Percentiles rank a stretch among this genome's conserved stretches.
Conservation (phyloP, 2,329 filamentous ascomycete species). For the Mycogone perniciosa region DNA sequence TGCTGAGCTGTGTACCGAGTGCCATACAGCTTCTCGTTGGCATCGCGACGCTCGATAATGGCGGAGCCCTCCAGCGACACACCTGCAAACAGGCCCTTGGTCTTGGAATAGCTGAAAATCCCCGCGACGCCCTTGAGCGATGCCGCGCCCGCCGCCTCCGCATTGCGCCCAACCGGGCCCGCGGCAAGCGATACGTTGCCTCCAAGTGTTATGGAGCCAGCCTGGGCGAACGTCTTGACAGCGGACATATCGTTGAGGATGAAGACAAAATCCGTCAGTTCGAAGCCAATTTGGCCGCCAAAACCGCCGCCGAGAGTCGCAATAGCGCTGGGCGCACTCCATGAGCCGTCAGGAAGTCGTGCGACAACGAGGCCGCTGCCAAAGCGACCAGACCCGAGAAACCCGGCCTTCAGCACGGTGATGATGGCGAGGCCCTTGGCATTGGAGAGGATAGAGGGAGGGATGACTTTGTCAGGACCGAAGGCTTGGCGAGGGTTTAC, state of each 20-base stretch:
- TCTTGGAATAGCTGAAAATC: conserved; percentile 96
- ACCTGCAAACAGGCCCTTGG: conserved; percentile 92
- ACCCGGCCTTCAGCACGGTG: conserved; percentile 81
- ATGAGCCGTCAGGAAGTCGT: conserved; percentile 67
- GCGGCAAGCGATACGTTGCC: conserved; percentile 96
- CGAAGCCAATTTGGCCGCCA: conserved; percentile 80
- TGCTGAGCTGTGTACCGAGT: conserved; percentile 73
- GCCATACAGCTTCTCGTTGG: conserved; percentile 94
- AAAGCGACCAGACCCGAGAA: conserved; percentile 75
- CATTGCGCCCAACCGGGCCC: conserved; percentile 88
- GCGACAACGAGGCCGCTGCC: conserved; percentile 79
- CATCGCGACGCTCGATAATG: conserved; percentile 90
- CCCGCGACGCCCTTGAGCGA: conserved; percentile 84
- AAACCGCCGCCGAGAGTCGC: conserved; percentile 76
- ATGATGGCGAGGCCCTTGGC: conserved; percentile 88
- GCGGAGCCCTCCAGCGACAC: conserved; percentile 90
- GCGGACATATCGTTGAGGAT: conserved; percentile 89
- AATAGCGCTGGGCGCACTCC: conserved; percentile 78
- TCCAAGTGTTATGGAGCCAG: conserved; percentile 83
- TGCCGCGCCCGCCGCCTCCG: conserved; percentile 90
- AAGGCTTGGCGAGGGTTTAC: conserved; percentile 90
- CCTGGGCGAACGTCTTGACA: conserved; percentile 89
- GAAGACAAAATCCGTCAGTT: conserved; percentile 93
- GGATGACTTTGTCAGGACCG: conserved; percentile 95
- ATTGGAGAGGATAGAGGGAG: conserved; percentile 78